phyloP scores from a whole-genome alignment of 106 monocot genomes.

The Agapanthus africanus region DNA sequence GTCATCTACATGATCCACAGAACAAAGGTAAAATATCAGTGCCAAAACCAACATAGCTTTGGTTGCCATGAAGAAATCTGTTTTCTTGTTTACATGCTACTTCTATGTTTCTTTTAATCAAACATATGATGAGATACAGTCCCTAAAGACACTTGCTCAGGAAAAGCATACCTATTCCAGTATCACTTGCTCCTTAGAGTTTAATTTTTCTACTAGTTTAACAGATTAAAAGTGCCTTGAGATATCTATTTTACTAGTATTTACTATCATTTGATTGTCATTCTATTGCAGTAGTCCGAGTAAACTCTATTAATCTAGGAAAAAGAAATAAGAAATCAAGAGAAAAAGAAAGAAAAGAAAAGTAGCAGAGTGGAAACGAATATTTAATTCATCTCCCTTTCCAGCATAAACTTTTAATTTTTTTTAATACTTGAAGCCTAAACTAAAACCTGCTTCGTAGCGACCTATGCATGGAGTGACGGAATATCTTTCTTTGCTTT shows the following conservation, averaged over 20 bases:
- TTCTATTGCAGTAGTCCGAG: not conserved
- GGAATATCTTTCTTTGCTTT: not conserved
- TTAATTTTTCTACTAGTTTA: not conserved
- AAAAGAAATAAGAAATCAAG: not conserved
- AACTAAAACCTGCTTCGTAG: too few relatives aligned
- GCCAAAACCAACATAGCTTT: not conserved
- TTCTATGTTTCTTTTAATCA: not conserved
- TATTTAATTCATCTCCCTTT: too few relatives aligned
- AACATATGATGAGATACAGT: not conserved
- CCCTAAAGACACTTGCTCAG: not conserved
- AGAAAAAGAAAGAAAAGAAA: not conserved
- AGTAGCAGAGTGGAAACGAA: too few relatives aligned
- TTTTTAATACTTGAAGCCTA: too few relatives aligned
- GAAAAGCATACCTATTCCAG: not conserved
- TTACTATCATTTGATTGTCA: not conserved
- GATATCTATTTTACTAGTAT: not conserved
- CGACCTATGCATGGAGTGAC: too few relatives aligned
- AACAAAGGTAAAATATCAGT: conserved; percentile 70
- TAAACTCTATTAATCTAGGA: not conserved
- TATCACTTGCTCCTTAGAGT: not conserved
- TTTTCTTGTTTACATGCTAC: not conserved
- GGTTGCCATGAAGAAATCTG: not conserved
- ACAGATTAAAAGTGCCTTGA: not conserved
- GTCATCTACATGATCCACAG: conserved; percentile 92
- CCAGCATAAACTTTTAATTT: too few relatives aligned